These are phyloP conservation scores for Phytophthora crassamura DNA, from an alignment of 352 stramenopile genomes.

Conservation along the genomic window DNA sequence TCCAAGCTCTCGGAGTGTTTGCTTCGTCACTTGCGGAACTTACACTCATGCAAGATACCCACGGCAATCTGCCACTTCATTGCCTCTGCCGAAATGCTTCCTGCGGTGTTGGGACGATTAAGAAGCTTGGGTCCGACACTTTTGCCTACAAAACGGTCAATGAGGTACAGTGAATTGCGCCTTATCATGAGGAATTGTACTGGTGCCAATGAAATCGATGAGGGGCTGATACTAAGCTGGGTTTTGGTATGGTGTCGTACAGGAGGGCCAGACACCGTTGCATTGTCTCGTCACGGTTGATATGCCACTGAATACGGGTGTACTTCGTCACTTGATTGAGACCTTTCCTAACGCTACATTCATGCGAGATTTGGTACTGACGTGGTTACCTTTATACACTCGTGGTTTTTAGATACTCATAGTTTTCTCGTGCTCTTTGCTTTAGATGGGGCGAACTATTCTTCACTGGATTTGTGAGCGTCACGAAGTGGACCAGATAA, in stretches of 20 bases:
- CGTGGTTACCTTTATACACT: neutral
- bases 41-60: slow-evolving; percentile 48
- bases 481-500: slow-evolving; percentile 23
- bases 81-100: slow-evolving; percentile 52
- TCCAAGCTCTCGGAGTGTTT: slow-evolving; percentile 44
- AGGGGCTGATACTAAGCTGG: neutral
- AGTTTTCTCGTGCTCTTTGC: slow-evolving; percentile 1
- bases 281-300: slow-evolving; percentile 48
- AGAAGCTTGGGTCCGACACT: slow-evolving; percentile 35
- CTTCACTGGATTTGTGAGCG: slow-evolving; percentile 67
- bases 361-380: slow-evolving; percentile 46
- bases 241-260: neutral
- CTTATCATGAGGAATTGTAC: neutral
- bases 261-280: slow-evolving; percentile 55
- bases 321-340: slow-evolving; percentile 48
- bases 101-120: slow-evolving; percentile 55
- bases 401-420: slow-evolving; percentile 7
- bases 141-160: slow-evolving; percentile 51
- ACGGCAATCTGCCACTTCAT: slow-evolving; percentile 57
- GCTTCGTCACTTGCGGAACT: slow-evolving; percentile 41
- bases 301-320: slow-evolving; percentile 34
- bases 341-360: slow-evolving; percentile 38
- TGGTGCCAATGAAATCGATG: too few species aligned
- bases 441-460: slow-evolving; percentile 53
- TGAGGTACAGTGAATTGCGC: slow-evolving; percentile 25